These are phyloP conservation scores for Penicillium angulare DNA, from an alignment of 495 filamentous ascomycete species.

Conservation along the genomic window DNA sequence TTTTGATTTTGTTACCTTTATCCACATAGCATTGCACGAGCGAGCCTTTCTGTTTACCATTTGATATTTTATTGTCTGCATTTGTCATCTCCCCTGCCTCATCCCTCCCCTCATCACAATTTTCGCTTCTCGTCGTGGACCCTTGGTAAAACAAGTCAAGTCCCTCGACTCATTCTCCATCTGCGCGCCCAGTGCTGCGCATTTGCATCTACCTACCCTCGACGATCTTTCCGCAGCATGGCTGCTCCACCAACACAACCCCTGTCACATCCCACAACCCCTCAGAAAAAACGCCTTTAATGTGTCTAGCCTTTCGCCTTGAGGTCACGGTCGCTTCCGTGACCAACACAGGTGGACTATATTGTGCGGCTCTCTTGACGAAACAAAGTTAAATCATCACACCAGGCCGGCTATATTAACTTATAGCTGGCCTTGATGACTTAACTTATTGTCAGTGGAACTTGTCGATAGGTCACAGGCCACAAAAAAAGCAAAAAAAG, in stretches of 20 bases:
- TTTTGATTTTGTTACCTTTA: constrained; percentile 29
- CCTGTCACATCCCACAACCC: constrained; percentile 5
- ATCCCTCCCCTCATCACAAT: too few relatives aligned
- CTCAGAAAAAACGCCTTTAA: constrained; percentile 29
- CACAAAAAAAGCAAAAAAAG: constrained; percentile 38
- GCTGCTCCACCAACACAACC: constrained; percentile 10
- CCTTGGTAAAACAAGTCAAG: background rate
- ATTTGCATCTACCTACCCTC: constrained; percentile 23
- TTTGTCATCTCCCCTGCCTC: constrained; percentile 26
- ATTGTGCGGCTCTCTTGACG: too few relatives aligned
- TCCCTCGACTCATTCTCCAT: constrained; percentile 15
- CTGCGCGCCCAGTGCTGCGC: constrained; percentile 32
- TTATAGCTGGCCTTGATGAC: background rate
- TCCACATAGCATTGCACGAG: constrained; percentile 53
- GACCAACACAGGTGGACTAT: background rate
- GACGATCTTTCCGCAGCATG: constrained; percentile 27
- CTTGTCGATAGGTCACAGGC: constrained; percentile 11
- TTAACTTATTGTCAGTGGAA: too few relatives aligned
- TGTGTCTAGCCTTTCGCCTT: constrained; percentile 32
- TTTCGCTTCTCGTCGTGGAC: constrained; percentile 18
- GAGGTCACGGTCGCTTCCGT: background rate
- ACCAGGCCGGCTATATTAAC: background rate
- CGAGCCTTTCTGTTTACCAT: constrained; percentile 38
- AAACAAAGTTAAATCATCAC: too few relatives aligned
- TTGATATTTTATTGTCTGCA: constrained; percentile 35